These are phyloP conservation scores for Ilyonectria destructans DNA, from an alignment of 2,329 filamentous ascomycete species.

Conservation along the genomic window DNA sequence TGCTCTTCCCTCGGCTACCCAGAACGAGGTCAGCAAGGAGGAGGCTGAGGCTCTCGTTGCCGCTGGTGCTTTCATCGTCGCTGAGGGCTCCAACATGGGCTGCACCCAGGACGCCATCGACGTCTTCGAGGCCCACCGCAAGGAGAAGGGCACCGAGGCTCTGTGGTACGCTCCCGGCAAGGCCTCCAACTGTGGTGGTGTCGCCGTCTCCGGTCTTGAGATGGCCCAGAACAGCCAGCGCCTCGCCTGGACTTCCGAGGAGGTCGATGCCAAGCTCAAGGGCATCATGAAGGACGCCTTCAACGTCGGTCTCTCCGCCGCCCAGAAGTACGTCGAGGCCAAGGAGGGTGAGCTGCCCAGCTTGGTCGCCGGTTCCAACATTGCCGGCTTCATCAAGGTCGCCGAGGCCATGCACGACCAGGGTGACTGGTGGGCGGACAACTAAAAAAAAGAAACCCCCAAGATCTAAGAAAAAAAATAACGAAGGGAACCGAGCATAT, in stretches of 20 bases:
- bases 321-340: constrained; percentile 87
- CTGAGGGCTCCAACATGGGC: constrained; percentile 99
- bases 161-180: constrained; percentile 99
- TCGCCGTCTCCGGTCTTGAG: constrained; percentile 96
- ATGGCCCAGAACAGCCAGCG: constrained; percentile 98
- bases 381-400: constrained; percentile 98
- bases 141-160: constrained; percentile 76
- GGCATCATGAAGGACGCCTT: constrained; percentile 96
- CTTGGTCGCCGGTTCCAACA: constrained; percentile 94
- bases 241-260: constrained; percentile 87
- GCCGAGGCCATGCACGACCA: constrained; percentile 95
- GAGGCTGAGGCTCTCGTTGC: constrained; percentile 89
- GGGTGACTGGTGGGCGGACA: constrained; percentile 86
- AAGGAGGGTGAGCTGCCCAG: constrained; percentile 89
- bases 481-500: constrained; percentile 32
- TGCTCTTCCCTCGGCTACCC: constrained; percentile 92
- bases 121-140: constrained; percentile 85
- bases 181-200: constrained; percentile 97
- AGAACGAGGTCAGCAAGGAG: constrained; percentile 96
- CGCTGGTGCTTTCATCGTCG: constrained; percentile 86
- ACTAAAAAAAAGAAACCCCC: constrained; percentile 15
- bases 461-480: constrained; percentile 27
- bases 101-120: constrained; percentile 97
- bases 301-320: constrained; percentile 88
- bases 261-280: constrained; percentile 94